Evolutionary conservation across 352 stramenopile species (phyloP), one percentile per base, ranked within the genome.

Genomic region (Saprolegnia parasitica): DNA sequence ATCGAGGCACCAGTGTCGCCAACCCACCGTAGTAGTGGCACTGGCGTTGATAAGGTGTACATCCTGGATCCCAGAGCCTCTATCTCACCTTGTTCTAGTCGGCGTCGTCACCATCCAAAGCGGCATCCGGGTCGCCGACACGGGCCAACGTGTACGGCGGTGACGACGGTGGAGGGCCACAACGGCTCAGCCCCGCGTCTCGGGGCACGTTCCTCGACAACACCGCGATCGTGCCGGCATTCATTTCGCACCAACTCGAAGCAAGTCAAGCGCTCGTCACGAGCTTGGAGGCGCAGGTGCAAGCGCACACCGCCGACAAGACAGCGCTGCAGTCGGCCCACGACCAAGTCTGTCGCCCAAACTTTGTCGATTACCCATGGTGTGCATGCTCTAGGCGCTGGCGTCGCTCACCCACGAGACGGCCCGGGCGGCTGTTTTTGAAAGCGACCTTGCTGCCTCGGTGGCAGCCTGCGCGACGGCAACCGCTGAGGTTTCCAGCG

Each of bases 161-260:
- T 5, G 29, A 35, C 29, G 35, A 35, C 13, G 52, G 20, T 8
- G 52, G 35, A 11, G 52, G 11, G n/a, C 45, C 62, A 0, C 47
- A 68, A 49, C 62, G 62, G 16, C 20, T 47, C 8, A 68, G 62
- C 45, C 62, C 62, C 13, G 21, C 62, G 23, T 68, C 62, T 5
- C 46, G 62, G 16, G 62, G 29, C n/a, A 26, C 62, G 3, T 68
- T 68, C 24, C 32, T 68, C 47, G 62, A 68, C 62, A 47, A 68
- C 9, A 39, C n/a, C 10, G 16, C 42, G n/a, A 68, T 68, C 35
- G 62, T 68, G 32, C 62, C 62, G 0, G 62, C 62, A 20, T 68
- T 61, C 24, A 42, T 68, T 2, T 56, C 62, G 18, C 39, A 68
- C 50, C 62, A 68, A 55, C 42, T 68, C 9, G 62, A 57, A 57